A percentile compares a stretch with the other conserved stretches of the same genome.
Evolutionary conservation across 1,284 basidiomycete genomes (phyloP).

Genomic region (Thelephora terrestris): DNA sequence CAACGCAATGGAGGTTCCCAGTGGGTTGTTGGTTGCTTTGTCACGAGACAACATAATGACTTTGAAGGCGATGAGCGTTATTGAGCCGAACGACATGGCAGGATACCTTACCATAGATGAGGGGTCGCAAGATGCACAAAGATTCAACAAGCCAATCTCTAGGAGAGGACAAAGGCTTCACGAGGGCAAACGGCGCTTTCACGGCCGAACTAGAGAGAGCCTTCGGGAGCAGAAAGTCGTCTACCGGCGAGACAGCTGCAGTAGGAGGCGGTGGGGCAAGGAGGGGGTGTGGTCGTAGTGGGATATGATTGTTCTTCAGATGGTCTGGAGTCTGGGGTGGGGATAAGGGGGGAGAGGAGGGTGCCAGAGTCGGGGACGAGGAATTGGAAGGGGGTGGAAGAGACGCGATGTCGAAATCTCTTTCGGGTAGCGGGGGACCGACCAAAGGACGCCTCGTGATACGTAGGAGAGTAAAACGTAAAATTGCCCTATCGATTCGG

Average conservation of each 20-base stretch:
- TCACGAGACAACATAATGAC: slow-evolving; percentile 23
- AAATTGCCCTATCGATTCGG: slow-evolving; percentile 42
- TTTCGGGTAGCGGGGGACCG: slow-evolving; percentile 70
- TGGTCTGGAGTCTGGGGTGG: slow-evolving; percentile 59
- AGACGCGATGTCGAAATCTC: slow-evolving; percentile 71
- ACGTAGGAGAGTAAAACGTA: slow-evolving; percentile 61
- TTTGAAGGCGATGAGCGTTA: background rate
- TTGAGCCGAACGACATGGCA: background rate
- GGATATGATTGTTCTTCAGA: slow-evolving; percentile 65
- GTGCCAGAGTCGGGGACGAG: slow-evolving; percentile 46
- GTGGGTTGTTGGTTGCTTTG: slow-evolving; percentile 34
- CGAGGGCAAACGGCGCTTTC: slow-evolving; percentile 52
- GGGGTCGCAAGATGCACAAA: slow-evolving; percentile 56
- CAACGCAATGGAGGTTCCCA: slow-evolving; percentile 48
- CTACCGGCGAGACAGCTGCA: slow-evolving; percentile 30
- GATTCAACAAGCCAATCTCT: slow-evolving; percentile 65
- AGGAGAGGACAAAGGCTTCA: slow-evolving; percentile 48
- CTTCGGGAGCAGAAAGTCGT: slow-evolving; percentile 73
- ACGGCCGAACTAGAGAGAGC: slow-evolving; percentile 63
- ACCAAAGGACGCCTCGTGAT: slow-evolving; percentile 70
- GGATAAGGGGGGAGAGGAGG: slow-evolving; percentile 39
- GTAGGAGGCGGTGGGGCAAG: slow-evolving; percentile 43
- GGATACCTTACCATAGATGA: slow-evolving; percentile 54
- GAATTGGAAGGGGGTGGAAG: slow-evolving; percentile 45
- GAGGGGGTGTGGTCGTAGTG: slow-evolving; percentile 49